phyloP scores from a whole-genome alignment of 176 grass and related monocot genomes.

The Hyparrhenia diplandra region DNA sequence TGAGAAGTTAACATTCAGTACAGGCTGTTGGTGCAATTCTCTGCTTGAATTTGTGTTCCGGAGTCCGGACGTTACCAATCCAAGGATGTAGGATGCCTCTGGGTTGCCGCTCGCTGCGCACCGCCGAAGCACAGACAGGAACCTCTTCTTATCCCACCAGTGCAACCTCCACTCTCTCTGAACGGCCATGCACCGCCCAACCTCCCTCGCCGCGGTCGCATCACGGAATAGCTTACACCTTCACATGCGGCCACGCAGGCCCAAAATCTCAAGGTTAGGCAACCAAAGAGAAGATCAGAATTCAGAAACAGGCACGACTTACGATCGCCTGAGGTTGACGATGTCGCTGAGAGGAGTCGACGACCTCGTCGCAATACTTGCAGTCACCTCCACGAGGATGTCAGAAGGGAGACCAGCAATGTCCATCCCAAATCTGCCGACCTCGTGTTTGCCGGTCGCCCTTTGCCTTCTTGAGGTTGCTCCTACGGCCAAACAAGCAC shows the following conservation, averaged over 20 bases:
- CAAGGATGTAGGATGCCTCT: slow-evolving; percentile 37
- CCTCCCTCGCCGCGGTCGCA: slow-evolving; percentile 18
- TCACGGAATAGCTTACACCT: slow-evolving; percentile 42
- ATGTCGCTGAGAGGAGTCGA: slow-evolving; percentile 27
- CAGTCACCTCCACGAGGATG: slow-evolving; percentile 33
- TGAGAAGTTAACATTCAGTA: neutral
- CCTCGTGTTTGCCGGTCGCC: neutral
- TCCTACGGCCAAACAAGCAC: slow-evolving; percentile 10
- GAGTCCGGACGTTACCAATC: slow-evolving; percentile 28
- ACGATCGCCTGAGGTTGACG: slow-evolving; percentile 36
- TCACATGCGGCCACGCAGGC: neutral
- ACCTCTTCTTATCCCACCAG: slow-evolving; percentile 46
- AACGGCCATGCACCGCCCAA: slow-evolving; percentile 37
- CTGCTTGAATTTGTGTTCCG: neutral
- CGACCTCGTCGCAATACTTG: slow-evolving; percentile 12
- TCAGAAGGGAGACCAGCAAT: slow-evolving; percentile 31
- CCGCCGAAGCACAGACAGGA: slow-evolving; percentile 25
- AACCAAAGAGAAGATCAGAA: neutral
- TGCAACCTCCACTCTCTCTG: slow-evolving; percentile 37
- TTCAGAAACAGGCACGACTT: neutral
- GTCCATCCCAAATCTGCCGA: slow-evolving; percentile 9
- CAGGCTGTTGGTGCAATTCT: neutral
- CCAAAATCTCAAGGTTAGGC: neutral
- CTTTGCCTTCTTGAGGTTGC: slow-evolving; percentile 29
- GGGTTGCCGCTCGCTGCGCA: slow-evolving; percentile 40